Evolutionary conservation across 2,329 filamentous ascomycete genomes (phyloP).

Genomic region (Pseudogymnoascus sp.): DNA sequence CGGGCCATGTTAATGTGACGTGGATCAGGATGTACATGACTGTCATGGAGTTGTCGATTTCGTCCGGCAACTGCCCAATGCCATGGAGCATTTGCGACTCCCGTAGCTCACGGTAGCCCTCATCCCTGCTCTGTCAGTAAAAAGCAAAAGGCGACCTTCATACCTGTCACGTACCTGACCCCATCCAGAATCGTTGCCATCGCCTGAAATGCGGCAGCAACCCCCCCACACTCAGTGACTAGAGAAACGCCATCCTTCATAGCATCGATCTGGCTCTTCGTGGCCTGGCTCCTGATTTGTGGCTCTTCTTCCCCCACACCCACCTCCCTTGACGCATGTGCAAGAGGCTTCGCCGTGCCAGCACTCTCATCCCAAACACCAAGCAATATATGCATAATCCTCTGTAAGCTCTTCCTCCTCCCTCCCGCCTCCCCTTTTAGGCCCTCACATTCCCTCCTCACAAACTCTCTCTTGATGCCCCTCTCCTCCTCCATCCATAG

Average conservation of each 20-base stretch:
- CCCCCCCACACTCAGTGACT: slow-evolving; percentile 39
- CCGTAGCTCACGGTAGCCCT: slow-evolving; percentile 23
- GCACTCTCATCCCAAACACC: slow-evolving; percentile 65
- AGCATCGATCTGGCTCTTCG: slow-evolving; percentile 47
- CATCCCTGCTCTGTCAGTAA: slow-evolving; percentile 32
- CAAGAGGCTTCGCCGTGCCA: slow-evolving; percentile 32
- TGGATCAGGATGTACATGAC: slow-evolving; percentile 55
- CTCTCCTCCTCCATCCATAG: slow-evolving; percentile 61
- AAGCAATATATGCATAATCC: slow-evolving; percentile 53
- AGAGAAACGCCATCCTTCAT: slow-evolving; percentile 48
- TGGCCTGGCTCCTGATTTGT: slow-evolving; percentile 41
- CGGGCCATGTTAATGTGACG: slow-evolving; percentile 43
- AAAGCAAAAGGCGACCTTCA: slow-evolving; percentile 39
- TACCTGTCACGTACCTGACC: slow-evolving; percentile 25
- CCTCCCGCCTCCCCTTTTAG: slow-evolving; percentile 33
- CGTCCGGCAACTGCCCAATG: slow-evolving; percentile 37
- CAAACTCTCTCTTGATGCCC: slow-evolving; percentile 48
- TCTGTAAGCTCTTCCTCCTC: slow-evolving; percentile 46
- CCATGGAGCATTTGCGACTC: slow-evolving; percentile 15
- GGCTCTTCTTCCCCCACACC: slow-evolving; percentile 35
- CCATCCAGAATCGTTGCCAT: slow-evolving; percentile 25
- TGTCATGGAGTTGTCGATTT: slow-evolving; percentile 55
- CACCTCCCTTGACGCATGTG: slow-evolving; percentile 14
- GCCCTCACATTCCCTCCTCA: slow-evolving; percentile 43
- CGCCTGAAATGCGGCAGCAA: slow-evolving; percentile 22